A percentile compares a stretch with the other conserved stretches of the same genome.
Conservation (phyloP, 2,329 filamentous ascomycete species). For the Aspergillus fijiensis region DNA sequence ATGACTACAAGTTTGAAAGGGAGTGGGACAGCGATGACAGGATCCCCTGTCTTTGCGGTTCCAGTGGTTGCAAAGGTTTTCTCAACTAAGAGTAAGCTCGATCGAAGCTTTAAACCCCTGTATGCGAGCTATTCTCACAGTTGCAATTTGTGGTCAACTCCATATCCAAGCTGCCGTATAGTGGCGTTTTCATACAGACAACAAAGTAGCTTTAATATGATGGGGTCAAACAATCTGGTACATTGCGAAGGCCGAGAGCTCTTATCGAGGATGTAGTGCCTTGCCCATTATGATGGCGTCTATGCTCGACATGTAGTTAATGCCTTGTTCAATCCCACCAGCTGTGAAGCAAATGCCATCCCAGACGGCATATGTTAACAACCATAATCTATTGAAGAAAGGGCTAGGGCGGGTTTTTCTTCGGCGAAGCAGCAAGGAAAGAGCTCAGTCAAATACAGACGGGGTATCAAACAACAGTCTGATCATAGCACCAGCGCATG, state of each 20-base stretch:
- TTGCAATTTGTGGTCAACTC: neutral
- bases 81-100: conserved; percentile 69
- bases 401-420: neutral
- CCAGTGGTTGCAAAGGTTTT: conserved; percentile 95
- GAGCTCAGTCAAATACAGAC: neutral
- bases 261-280: neutral
- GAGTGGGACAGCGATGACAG: conserved; percentile 93
- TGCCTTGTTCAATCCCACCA: neutral
- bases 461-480: neutral
- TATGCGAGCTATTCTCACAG: neutral
- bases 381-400: neutral
- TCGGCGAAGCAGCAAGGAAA: neutral
- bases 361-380: neutral
- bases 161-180: neutral
- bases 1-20: conserved; percentile 99
- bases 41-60: conserved; percentile 95
- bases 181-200: neutral
- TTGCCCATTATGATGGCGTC: neutral
- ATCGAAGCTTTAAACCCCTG: neutral
- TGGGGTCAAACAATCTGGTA: conserved; percentile 1
- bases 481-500: neutral
- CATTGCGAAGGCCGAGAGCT: neutral
- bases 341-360: neutral
- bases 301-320: too few species aligned
- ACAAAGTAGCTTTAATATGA: conserved; percentile 5